phyloP scores from a whole-genome alignment of 805 yeast genomes.

The Yamadazyma phyllophila region DNA sequence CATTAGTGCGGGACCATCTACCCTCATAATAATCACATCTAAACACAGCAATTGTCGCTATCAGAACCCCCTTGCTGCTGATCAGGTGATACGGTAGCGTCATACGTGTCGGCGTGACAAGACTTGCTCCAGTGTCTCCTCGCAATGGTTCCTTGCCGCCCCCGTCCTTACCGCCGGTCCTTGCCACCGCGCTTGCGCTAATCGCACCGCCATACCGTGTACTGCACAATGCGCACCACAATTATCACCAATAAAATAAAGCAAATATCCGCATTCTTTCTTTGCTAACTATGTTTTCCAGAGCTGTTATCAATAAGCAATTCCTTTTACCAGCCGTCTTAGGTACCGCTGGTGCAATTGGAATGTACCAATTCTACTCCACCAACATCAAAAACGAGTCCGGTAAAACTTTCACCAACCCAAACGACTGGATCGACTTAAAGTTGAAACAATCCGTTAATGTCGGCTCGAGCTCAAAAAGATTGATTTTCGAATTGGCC shows the following conservation, averaged over 20 bases:
- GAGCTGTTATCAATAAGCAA: slow-evolving; percentile 22
- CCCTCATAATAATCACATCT: too few species aligned
- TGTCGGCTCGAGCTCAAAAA: slow-evolving; percentile 62
- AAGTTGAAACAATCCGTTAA: slow-evolving; percentile 50
- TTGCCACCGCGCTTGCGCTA: neutral
- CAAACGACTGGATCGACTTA: slow-evolving; percentile 70
- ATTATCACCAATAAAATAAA: slow-evolving; percentile 19
- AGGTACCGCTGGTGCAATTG: slow-evolving; percentile 30
- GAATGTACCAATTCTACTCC: slow-evolving; percentile 30
- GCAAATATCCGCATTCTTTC: slow-evolving; percentile 2
- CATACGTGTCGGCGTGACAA: slow-evolving; percentile 8
- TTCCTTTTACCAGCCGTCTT: slow-evolving; percentile 27
- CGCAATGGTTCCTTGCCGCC: too few species aligned
- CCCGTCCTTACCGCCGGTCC: neutral
- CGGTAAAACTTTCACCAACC: slow-evolving; percentile 55
- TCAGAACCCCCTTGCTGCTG: too few species aligned
- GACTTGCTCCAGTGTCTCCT: too few species aligned
- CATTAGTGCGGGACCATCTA: too few species aligned
- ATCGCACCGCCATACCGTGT: neutral
- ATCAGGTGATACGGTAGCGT: neutral
- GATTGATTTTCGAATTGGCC: slow-evolving; percentile 69
- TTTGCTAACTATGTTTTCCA: slow-evolving; percentile 18
- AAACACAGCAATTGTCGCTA: too few species aligned
- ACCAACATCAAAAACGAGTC: slow-evolving; percentile 32
- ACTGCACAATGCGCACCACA: slow-evolving; percentile 12